Evolutionary conservation across 2,329 filamentous ascomycete species (phyloP), one percentile per base, ranked within the genome.

Genomic region (Neofusicoccum sp.): DNA sequence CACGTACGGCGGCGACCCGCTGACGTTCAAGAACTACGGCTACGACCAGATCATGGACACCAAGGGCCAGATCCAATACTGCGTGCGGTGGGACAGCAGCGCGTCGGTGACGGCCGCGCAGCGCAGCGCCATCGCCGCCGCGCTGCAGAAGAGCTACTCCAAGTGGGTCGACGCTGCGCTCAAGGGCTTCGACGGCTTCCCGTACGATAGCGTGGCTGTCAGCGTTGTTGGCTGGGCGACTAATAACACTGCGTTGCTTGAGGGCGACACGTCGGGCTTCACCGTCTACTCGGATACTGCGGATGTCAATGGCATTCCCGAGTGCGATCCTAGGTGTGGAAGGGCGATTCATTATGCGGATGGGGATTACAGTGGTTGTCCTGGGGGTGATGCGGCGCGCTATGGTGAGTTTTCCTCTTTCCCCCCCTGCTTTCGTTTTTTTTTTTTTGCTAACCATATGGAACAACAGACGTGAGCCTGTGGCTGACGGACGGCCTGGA

Each of bases 161-260:
- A 73, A 74, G 60, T 79, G 76, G 77, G 76, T 77, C 60, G 16
- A 14, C 20, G 73, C 75, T 48, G 73, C 75, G 63, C 70, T 80
- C 38, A 73, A 75, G 20, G 77, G 76, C n/a, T 80, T 74, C 53
- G 78, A 79, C 40, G 73, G 72, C 54, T 80, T 78, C 66, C 78
- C 78, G 6, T 79, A 74, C 56, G 64, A 65, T 43, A 70, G 71
- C 6, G 69, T 80, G 51, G 71, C 76, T 48, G 70, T 75, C 5
- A 73, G 73, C 26, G 75, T 80, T 6, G 75, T 79, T n/a, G 78
- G 76, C n/a, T 80, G 75, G 72, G 78, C 78, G 1, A 77, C 78
- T 60, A 74, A 69, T 43, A 68, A 77, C 62, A 70, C 68, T 57
- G 66, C 58, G 33, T 69, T 76, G n/a, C 71, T 79, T 20, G 62